These are phyloP conservation scores for Meyerozyma elateridarum DNA, from an alignment of 1,139 yeast genomes.

Conservation along the genomic window DNA sequence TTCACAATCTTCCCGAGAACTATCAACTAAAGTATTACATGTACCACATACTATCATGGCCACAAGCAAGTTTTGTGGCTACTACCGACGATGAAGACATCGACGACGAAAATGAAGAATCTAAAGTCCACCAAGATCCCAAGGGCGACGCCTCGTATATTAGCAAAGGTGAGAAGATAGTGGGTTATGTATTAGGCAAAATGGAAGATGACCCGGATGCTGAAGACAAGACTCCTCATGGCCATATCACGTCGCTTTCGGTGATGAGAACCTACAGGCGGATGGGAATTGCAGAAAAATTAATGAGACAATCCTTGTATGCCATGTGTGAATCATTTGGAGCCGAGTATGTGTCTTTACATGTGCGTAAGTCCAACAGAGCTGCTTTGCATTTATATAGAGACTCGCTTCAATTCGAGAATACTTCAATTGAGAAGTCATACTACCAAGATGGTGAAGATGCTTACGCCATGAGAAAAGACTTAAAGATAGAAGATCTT, in stretches of 20 bases:
- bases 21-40: slow-evolving; percentile 88
- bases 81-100: slow-evolving; percentile 57
- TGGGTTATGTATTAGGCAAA: slow-evolving; percentile 92
- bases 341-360: slow-evolving; percentile 83
- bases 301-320: slow-evolving; percentile 81
- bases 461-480: slow-evolving; percentile 92
- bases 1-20: slow-evolving; percentile 91
- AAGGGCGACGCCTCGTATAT: slow-evolving; percentile 57
- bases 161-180: slow-evolving; percentile 67
- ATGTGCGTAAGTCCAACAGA: slow-evolving; percentile 87
- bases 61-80: slow-evolving; percentile 95
- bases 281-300: slow-evolving; percentile 90
- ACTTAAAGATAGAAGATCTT: slow-evolving; percentile 53
- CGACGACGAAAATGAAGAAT: slow-evolving; percentile 24
- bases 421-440: slow-evolving; percentile 72
- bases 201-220: slow-evolving; percentile 93
- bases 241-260: slow-evolving; percentile 89
- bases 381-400: slow-evolving; percentile 92
- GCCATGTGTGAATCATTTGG: slow-evolving; percentile 79
- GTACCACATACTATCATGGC: slow-evolving; percentile 95
- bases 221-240: slow-evolving; percentile 72
- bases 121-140: slow-evolving; percentile 32
- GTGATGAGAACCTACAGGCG: slow-evolving; percentile 95
- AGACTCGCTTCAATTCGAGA: slow-evolving; percentile 80
- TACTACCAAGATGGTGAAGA: slow-evolving; percentile 98